A percentile compares a stretch with the other conserved stretches of the same genome.
These are phyloP conservation scores for Geum urbanum DNA, from an alignment of 306 rosid genomes.

Conservation along the genomic window DNA sequence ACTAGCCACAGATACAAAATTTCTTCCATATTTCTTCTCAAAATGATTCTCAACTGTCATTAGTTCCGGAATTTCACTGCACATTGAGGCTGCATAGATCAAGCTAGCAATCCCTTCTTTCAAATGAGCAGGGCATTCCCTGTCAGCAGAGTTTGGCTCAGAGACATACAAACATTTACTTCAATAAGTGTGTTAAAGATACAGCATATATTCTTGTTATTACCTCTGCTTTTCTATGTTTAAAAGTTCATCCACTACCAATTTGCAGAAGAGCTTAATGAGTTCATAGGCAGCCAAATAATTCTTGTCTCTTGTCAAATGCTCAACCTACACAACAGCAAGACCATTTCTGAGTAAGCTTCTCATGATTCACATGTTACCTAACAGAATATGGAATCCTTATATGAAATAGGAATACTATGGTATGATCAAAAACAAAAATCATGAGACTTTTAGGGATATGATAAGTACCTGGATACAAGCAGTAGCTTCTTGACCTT, in stretches of 20 bases:
- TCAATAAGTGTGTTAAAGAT: neutral
- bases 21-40: constrained; percentile 87
- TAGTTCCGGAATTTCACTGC: constrained; percentile 89
- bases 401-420: neutral
- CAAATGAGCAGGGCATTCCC: constrained; percentile 87
- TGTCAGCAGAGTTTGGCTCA: constrained; percentile 30
- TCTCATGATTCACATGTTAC: neutral
- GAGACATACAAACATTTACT: constrained; percentile 6
- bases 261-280: constrained; percentile 79
- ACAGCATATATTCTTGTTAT: neutral
- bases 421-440: neutral
- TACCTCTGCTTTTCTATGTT: constrained; percentile 86
- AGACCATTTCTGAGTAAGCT: neutral
- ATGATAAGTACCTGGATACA: constrained; percentile 59
- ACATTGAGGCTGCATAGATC: constrained; percentile 84
- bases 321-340: constrained; percentile 67
- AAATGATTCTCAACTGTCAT: constrained; percentile 58
- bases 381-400: neutral
- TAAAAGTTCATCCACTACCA: constrained; percentile 70
- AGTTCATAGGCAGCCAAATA: constrained; percentile 81
- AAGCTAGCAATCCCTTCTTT: constrained; percentile 91
- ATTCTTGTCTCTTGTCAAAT: constrained; percentile 89
- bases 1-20: constrained; percentile 86
- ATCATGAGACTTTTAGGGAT: neutral
- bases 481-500: constrained; percentile 94